Evolutionary conservation across 805 yeast genomes (phyloP).

Genomic region (Hanseniaspora lachancei): DNA sequence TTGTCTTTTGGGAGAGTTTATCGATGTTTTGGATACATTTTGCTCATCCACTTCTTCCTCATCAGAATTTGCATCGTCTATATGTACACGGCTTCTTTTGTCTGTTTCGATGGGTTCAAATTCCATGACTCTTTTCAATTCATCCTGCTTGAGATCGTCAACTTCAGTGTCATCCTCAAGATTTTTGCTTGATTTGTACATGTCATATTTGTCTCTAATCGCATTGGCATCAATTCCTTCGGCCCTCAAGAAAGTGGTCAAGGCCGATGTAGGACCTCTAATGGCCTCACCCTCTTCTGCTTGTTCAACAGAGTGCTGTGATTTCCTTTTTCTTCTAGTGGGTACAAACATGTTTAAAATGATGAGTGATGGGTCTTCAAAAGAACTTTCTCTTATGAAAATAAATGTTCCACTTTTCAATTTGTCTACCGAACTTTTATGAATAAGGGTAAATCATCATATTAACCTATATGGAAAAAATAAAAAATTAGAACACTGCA

Average conservation of each 20-base stretch:
- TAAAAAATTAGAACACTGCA: no score
- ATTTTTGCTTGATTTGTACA: slow-evolving; percentile 22
- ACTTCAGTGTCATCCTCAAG: slow-evolving; percentile 18
- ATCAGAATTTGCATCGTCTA: slow-evolving; percentile 14
- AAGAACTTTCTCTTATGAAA: no score
- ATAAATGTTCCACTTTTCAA: no score
- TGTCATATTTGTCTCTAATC: slow-evolving; percentile 41
- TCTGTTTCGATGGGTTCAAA: background rate
- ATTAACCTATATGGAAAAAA: no score
- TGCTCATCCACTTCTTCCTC: slow-evolving; percentile 17
- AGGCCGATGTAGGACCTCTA: slow-evolving; percentile 63
- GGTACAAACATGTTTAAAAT: slow-evolving; percentile 9
- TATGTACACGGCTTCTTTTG: background rate
- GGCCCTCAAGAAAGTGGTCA: slow-evolving; percentile 74
- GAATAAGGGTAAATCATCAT: background rate
- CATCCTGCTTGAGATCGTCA: slow-evolving; percentile 15
- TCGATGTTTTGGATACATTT: slow-evolving; percentile 9
- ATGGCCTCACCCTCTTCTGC: slow-evolving; percentile 16
- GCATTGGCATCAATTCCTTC: slow-evolving; percentile 81
- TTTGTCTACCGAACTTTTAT: background rate
- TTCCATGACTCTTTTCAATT: slow-evolving; percentile 20
- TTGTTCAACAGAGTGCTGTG: background rate
- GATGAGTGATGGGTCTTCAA: no score
- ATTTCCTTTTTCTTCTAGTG: slow-evolving; percentile 11
- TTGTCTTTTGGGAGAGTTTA: background rate